Conservation (phyloP, 192 early-diverging fungal genomes). For the Gonapodya sp. region DNA sequence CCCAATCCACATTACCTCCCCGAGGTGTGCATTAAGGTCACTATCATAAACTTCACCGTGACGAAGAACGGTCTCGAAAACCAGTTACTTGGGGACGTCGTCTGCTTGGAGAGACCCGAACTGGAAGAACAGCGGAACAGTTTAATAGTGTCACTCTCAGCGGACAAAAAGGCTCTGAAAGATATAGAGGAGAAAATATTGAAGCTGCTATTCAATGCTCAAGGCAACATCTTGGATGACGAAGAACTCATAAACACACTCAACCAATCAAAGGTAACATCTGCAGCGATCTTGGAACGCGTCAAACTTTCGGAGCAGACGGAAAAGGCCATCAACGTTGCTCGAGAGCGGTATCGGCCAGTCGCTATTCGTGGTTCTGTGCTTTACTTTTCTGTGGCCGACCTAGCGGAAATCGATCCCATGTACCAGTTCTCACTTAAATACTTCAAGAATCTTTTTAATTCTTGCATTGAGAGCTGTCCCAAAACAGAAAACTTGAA, state of each 20-base stretch:
- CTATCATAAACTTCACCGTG: conserved; percentile 60
- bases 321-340: conserved; percentile 46
- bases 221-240: conserved; percentile 60
- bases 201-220: conserved; percentile 45
- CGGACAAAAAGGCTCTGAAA: conserved; percentile 48
- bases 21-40: conserved; percentile 55
- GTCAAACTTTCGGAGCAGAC: conserved; percentile 44
- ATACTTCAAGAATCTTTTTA: conserved; percentile 56
- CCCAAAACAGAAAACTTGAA: conserved; percentile 10
- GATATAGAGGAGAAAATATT: conserved; percentile 57
- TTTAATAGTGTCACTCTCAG: conserved; percentile 46
- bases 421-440: conserved; percentile 60
- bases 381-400: conserved; percentile 51
- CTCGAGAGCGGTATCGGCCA: conserved; percentile 46
- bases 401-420: conserved; percentile 44
- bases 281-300: conserved; percentile 48
- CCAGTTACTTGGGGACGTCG: conserved; percentile 50
- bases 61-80: conserved; percentile 47
- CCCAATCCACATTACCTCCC: conserved; percentile 54
- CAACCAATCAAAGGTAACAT: conserved; percentile 57
- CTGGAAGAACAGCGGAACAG: conserved; percentile 51
- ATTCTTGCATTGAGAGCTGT: conserved; percentile 29
- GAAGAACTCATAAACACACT: conserved; percentile 54
- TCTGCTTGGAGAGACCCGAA: conserved; percentile 45
- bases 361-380: conserved; percentile 51